Evolutionary conservation across 805 yeast species (phyloP).

Genomic region (Metschnikowia rubicola): DNA sequence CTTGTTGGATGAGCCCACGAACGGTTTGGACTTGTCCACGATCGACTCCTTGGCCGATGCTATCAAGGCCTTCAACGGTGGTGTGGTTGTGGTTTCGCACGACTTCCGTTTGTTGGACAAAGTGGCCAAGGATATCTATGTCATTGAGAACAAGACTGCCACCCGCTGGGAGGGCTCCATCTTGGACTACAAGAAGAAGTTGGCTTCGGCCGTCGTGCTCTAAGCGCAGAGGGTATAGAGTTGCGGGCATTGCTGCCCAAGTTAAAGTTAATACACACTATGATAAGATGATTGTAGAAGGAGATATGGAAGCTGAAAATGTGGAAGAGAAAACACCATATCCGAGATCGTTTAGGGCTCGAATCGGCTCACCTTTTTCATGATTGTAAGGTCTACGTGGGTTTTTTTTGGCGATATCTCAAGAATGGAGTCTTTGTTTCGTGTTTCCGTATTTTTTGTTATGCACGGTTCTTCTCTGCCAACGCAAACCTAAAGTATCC

Average conservation of each 20-base stretch:
- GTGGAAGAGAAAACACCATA: too few species aligned
- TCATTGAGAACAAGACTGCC: constrained; percentile 92
- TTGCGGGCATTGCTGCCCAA: not conserved
- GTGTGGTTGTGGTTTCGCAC: constrained; percentile 97
- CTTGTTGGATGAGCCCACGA: constrained; percentile 97
- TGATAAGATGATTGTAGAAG: not conserved
- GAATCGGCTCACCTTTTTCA: too few species aligned
- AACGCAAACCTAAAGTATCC: too few species aligned
- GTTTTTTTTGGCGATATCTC: too few species aligned
- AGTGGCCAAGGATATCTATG: constrained; percentile 95
- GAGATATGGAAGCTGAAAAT: not conserved
- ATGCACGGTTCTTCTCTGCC: too few species aligned
- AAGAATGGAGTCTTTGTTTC: too few species aligned
- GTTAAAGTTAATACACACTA: not conserved
- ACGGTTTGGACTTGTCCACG: constrained; percentile 97
- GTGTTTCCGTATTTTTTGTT: too few species aligned
- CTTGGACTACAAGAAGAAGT: constrained; percentile 86
- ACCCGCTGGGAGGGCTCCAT: constrained; percentile 95
- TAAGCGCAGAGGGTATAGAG: constrained; percentile 14
- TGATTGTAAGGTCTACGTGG: too few species aligned
- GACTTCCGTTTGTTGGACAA: constrained; percentile 97
- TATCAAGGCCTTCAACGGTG: constrained; percentile 91
- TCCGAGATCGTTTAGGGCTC: too few species aligned
- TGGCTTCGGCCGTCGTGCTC: constrained; percentile 86
- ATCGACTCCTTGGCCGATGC: constrained; percentile 98